Conservation (phyloP, 179 eudicot species). For the Kewa caespitosa region DNA sequence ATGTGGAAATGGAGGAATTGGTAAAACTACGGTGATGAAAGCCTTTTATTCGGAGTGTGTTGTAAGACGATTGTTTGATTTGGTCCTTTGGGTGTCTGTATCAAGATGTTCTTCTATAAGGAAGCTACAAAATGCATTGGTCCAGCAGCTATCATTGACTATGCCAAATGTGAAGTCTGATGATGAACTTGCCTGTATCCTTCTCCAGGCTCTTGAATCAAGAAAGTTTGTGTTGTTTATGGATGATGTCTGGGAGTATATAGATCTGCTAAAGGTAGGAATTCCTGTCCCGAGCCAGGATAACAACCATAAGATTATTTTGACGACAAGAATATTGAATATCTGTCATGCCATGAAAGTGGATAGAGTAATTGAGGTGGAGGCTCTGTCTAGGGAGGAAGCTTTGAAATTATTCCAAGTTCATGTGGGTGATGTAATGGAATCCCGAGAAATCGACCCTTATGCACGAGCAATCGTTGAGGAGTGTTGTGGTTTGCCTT, state of each 20-base stretch:
- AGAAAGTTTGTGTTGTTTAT: background rate
- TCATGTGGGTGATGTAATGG: background rate
- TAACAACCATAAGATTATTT: background rate
- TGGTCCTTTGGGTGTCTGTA: background rate
- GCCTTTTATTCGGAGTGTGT: background rate
- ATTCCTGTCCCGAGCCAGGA: background rate
- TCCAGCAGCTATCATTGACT: background rate
- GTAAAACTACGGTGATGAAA: conserved; percentile 17
- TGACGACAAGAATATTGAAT: background rate
- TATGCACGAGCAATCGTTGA: background rate
- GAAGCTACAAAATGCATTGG: background rate
- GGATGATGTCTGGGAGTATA: conserved; percentile 5
- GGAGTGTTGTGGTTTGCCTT: conserved; percentile 10
- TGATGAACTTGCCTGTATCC: background rate
- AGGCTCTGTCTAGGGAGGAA: background rate
- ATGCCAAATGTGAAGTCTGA: background rate
- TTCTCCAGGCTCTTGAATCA: background rate
- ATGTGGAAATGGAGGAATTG: conserved; percentile 23
- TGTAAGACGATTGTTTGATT: background rate
- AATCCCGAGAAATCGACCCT: conserved; percentile 4
- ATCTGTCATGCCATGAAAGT: background rate
- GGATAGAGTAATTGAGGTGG: background rate
- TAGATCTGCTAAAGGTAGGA: background rate
- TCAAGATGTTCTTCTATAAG: conserved; percentile 1
- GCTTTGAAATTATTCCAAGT: background rate